Base-by-base conservation (phyloP, 768 basidiomycete genomes). In the Xerocomellus dryophilus region DNA sequence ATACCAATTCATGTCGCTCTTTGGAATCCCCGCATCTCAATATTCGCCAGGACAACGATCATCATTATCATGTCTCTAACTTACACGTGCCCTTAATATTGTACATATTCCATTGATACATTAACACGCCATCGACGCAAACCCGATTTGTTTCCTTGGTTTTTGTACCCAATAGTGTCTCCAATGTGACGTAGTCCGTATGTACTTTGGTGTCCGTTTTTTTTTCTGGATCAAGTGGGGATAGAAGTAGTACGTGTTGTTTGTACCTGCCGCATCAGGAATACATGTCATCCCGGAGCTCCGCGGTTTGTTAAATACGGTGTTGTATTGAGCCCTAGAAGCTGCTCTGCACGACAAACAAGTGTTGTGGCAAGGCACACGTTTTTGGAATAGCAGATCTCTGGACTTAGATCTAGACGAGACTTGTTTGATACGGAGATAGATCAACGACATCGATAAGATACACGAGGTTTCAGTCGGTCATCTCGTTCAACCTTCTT, bases 41-140 rank as follows among this genome's bases (percentile, higher is more conserved):
- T 65, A 61, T 70, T 70, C 40, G 41, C 43, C 58, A 63, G 66
- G 71, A 66, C 68, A 66, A 71, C 66, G 62, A 72, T 70, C 69
- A 65, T 67, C 69, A 71, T 72, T 61, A 68, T 63, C 59, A 66
- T 55, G 40, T 50, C 56, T 70, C 40, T 70, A 70, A 70, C 61
- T 62, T 71, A 71, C 69, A 64, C 65, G 66, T 64, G 60, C 64
- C 67, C 63, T 72, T 72, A 71, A 72, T 71, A 67, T 61, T 71
- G 58, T 68, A 61, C 68, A 70, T 71, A 70, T 68, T 55, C 66
- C 60, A 51, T 58, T 27, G 49, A 61, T 64, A 71, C 60, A 70
- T 64, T 63, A 63, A 63, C 59, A 29, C 61, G 62, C 60, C 65
- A 67, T 64, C 57, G 54, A 51, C 63, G 42, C 63, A 2, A 70